Evolutionary conservation across 768 basidiomycete genomes (phyloP), one percentile per base, ranked within the genome.

Genomic region (Chiua virens): DNA sequence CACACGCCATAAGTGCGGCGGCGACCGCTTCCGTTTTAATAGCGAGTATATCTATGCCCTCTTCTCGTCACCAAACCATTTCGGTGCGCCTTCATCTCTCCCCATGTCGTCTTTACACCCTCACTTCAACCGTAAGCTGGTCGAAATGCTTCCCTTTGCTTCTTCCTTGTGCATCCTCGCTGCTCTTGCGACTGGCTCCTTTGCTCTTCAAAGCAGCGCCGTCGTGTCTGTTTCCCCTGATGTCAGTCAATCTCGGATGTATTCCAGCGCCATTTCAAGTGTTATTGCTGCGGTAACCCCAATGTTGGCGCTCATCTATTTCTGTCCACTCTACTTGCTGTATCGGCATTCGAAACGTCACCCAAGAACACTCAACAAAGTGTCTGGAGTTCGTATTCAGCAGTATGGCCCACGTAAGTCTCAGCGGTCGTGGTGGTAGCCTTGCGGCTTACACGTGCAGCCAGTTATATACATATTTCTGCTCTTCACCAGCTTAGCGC

Each of bases 321-420:
- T 83, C 50, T 76, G 73, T 17, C 72, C 72, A 11, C 58, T 85
- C 27, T 78, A 79, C 18, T 75, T 79, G 71, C 70, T 75, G 8
- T 77, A 78, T 55, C 73, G 75, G 17, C 75, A 75, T 52, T 73
- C 76, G 0, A 69, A 67, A 21, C 74, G 68, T 38, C 71, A 77
- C 45, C 80, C 78, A 25, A 72, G 71, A 39, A 73, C 77, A 1
- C 57, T 81, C 48, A 80, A 80, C 55, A 84, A 82, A 60, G 60
- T 68, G 11, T 75, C 76, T 38, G 77, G 80, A 3, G 63, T 75
- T 27, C 66, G 64, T 36, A 59, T 79, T 34, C 76, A 78, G 58
- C 73, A 74, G 53, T 85, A 78, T 59, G 77, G 77, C 9, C 79
- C 83, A 56, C 66, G 83, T 81, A 62, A 53, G 76, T 69, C 21